A percentile compares a stretch with the other conserved stretches of the same genome.
These are phyloP conservation scores for Termitomyces sp. DNA, from an alignment of 768 basidiomycete species.

Conservation along the genomic window DNA sequence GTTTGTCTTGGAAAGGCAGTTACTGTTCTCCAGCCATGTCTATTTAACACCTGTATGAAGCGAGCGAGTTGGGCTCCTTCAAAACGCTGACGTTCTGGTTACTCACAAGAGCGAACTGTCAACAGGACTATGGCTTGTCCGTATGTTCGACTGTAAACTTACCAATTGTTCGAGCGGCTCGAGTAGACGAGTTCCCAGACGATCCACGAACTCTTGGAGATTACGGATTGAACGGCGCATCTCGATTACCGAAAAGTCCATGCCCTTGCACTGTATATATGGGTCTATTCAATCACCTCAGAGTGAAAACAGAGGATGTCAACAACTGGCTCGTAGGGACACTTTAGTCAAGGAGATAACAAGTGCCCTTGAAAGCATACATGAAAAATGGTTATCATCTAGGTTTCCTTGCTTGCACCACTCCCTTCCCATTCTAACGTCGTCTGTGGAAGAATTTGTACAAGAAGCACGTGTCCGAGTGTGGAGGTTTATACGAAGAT, in stretches of 20 bases:
- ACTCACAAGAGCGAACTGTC: slow-evolving; percentile 19
- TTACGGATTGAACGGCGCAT: too few relatives aligned
- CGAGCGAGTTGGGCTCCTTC: slow-evolving; percentile 6
- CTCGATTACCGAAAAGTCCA: too few relatives aligned
- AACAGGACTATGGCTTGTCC: slow-evolving; percentile 24
- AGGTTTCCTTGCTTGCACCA: too few relatives aligned
- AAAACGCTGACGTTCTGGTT: too few relatives aligned
- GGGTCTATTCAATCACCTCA: too few relatives aligned
- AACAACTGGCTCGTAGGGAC: too few relatives aligned
- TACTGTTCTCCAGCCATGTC: neutral
- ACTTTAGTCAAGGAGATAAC: too few relatives aligned
- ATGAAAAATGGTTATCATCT: too few relatives aligned
- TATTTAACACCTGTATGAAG: neutral
- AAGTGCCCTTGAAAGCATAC: too few relatives aligned
- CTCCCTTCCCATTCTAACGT: neutral
- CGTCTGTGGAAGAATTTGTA: neutral
- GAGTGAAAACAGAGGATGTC: too few relatives aligned
- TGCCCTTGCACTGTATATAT: too few relatives aligned
- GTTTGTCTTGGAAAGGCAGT: neutral
- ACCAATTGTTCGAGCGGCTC: slow-evolving; percentile 21
- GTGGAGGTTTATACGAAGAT: slow-evolving; percentile 13
- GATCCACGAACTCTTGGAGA: slow-evolving; percentile 27
- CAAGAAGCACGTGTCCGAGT: slow-evolving; percentile 5
- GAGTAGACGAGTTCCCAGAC: slow-evolving; percentile 21
- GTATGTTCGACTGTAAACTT: slow-evolving; percentile 28